Percentiles rank a stretch among this genome's conserved stretches.
Evolutionary conservation across 73 alveolate species (phyloP).

Genomic region (Uronychia setigera): DNA sequence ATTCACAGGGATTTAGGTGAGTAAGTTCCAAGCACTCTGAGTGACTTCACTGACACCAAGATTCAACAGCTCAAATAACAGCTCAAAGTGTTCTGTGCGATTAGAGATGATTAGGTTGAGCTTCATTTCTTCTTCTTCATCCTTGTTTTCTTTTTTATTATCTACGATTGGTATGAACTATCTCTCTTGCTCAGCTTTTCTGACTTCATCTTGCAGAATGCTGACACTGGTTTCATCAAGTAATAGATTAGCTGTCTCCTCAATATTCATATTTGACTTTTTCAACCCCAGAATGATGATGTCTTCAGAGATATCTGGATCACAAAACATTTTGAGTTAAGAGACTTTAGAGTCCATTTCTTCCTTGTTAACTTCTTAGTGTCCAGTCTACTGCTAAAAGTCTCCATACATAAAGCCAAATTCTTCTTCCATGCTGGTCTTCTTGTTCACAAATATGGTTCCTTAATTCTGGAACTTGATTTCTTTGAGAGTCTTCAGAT

Average conservation of each 20-base stretch:
- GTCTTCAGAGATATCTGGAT: constrained; percentile 7
- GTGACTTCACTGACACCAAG: constrained; percentile 64
- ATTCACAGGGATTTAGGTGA: constrained; percentile 72
- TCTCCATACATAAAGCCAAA: not conserved
- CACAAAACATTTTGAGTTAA: constrained; percentile 33
- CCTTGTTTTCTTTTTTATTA: constrained; percentile 5
- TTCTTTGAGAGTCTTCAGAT: constrained; percentile 53
- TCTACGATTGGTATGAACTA: constrained; percentile 37
- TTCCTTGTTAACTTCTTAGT: constrained; percentile 13
- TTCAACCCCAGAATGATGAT: constrained; percentile 53
- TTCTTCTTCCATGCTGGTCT: constrained; percentile 4
- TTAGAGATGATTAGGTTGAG: constrained; percentile 58
- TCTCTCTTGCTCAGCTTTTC: constrained; percentile 33
- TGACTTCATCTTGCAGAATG: constrained; percentile 47
- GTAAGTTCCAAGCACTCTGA: constrained; percentile 62
- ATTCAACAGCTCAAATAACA: constrained; percentile 60
- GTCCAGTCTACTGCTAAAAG: not conserved
- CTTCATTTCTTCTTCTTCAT: constrained; percentile 32
- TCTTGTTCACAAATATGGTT: not conserved
- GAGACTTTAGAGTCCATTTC: constrained; percentile 6
- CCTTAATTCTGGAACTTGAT: constrained; percentile 16
- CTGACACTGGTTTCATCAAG: constrained; percentile 47
- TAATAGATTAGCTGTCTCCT: constrained; percentile 59
- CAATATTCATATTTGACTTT: constrained; percentile 50
- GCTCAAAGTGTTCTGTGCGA: constrained; percentile 60